These are phyloP conservation scores for Alternaria arborescens DNA, from an alignment of 2,329 filamentous ascomycete genomes.

Conservation along the genomic window DNA sequence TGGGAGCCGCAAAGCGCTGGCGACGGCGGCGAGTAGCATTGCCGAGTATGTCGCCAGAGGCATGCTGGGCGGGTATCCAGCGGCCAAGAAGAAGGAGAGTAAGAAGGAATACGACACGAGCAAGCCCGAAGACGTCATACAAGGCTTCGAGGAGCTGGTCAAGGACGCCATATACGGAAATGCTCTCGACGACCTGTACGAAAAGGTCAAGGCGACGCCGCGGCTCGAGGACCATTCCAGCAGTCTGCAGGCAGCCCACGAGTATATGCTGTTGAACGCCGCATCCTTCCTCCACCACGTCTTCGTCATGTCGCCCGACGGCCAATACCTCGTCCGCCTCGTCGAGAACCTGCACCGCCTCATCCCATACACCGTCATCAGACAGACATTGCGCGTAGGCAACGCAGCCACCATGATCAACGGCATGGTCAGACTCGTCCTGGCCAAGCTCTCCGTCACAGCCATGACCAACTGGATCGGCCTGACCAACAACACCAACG, in stretches of 20 bases:
- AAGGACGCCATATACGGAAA: constrained; percentile 73
- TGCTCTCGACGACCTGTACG: constrained; percentile 71
- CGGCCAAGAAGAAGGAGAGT: constrained; percentile 44
- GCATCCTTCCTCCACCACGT: constrained; percentile 78
- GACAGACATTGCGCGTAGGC: constrained; percentile 76
- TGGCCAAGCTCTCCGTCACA: constrained; percentile 80
- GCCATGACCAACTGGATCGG: constrained; percentile 83
- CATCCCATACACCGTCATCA: constrained; percentile 74
- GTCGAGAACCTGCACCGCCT: constrained; percentile 74
- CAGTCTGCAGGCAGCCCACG: constrained; percentile 69
- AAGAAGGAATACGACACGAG: constrained; percentile 63
- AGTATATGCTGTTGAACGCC: constrained; percentile 75
- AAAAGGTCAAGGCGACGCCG: constrained; percentile 66
- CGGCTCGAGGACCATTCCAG: constrained; percentile 71
- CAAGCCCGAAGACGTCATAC: constrained; percentile 67
- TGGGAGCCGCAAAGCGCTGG: constrained; percentile 76
- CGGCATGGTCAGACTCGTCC: constrained; percentile 74
- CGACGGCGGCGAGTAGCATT: constrained; percentile 74
- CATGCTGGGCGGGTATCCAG: constrained; percentile 68
- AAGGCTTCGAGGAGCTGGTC: constrained; percentile 73
- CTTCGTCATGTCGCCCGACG: constrained; percentile 76
- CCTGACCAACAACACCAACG: constrained; percentile 72
- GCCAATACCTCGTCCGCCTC: constrained; percentile 75
- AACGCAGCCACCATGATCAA: constrained; percentile 86
- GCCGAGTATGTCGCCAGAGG: constrained; percentile 75